Conservation (phyloP, 805 yeast species). For the Huiozyma sinensis region DNA sequence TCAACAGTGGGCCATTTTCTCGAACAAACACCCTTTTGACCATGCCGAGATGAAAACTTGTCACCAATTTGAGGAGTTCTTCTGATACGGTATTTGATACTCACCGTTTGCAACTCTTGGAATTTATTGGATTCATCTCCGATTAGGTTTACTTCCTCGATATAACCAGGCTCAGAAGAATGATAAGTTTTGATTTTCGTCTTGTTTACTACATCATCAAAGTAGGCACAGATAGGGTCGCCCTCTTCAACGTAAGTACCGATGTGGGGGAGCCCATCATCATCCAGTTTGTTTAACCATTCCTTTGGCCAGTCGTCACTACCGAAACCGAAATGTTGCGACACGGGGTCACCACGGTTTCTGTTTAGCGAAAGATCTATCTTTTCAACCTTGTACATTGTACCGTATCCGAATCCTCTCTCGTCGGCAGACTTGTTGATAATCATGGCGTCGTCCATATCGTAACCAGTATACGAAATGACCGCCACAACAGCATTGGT, state of each 20-base stretch:
- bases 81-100: constrained; percentile 83
- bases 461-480: constrained; percentile 96
- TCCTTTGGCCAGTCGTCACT: constrained; percentile 82
- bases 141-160: constrained; percentile 86
- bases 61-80: constrained; percentile 95
- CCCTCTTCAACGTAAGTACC: constrained; percentile 89
- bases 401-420: constrained; percentile 96
- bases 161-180: constrained; percentile 86
- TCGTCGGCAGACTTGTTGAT: constrained; percentile 95
- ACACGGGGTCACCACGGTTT: constrained; percentile 86
- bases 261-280: constrained; percentile 84
- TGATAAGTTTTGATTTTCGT: constrained; percentile 90
- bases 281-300: constrained; percentile 82
- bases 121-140: constrained; percentile 65
- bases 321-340: constrained; percentile 92
- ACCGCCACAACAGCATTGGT: constrained; percentile 98
- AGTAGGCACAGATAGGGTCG: constrained; percentile 89
- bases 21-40: constrained; percentile 97
- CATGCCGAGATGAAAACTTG: constrained; percentile 94
- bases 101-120: constrained; percentile 70
- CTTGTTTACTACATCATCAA: constrained; percentile 81
- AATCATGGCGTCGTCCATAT: constrained; percentile 99
- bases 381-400: constrained; percentile 90
- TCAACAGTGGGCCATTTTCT: constrained; percentile 96
- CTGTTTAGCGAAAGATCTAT: constrained; percentile 69